Base-by-base conservation (phyloP, 768 basidiomycete species). In the Calocera cornea region DNA sequence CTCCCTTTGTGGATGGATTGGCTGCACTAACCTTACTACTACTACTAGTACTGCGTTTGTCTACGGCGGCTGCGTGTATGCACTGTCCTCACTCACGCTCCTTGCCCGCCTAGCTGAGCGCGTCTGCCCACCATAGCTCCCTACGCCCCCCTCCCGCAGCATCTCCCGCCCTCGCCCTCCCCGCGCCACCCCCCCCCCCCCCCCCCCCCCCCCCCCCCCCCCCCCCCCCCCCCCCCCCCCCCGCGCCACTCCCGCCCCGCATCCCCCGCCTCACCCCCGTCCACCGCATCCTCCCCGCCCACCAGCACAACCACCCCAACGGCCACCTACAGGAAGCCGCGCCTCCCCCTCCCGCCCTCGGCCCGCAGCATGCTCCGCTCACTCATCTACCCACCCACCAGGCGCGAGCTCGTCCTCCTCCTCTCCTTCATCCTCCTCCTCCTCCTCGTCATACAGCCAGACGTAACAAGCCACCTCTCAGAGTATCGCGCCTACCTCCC, bases 371-470 rank as follows among this genome's bases (percentile, higher is more conserved):
- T 40, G 64, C n/a, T 40, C 36, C 64, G 41, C 64, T 41, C 36
- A 2, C 64, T 65, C 41, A 16, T 34, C 41, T 27, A 44, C 67
- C 72, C 75, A 38, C 86, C 86, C 12, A 85, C 86, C 14, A 77
- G 77, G 69, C 81, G 87, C 64, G 87, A 88, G 72, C 72, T 81
- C 41, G 50, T 82, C 68, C 74, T 89, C 67, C 77, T 87, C 66
- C 73, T 78, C 60, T 70, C 81, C 64, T 75, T 88, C 2, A 78
- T 86, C 64, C 38, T 82, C 65, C 70, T 80, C 17, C 73, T 86
- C 60, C 75, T 83, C 54, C 78, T 83, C n/a, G 70, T 84, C n/a
- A 76, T 82, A 34, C 76, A 76, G 65, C 73, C 74, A 64, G 75
- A 77, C 68, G 66, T 74, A 5, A 70, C 34, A 69, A 70, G 64